phyloP scores from a whole-genome alignment of 2,329 filamentous ascomycete species.

The Pseudogymnoascus sp. region DNA sequence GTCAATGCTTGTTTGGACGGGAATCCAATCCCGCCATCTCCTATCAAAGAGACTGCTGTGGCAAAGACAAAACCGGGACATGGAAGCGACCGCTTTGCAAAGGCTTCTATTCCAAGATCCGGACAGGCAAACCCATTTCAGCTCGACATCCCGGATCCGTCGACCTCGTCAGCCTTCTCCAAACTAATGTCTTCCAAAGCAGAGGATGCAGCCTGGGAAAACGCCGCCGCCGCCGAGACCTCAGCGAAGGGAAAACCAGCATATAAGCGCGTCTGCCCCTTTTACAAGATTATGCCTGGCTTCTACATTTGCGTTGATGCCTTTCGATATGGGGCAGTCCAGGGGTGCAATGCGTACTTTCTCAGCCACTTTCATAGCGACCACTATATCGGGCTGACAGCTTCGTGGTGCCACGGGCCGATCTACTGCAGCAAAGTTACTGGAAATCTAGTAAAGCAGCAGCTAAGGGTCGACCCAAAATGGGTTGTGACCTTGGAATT shows the following conservation, averaged over 20 bases:
- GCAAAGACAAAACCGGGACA: conserved; percentile 33
- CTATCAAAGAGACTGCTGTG: conserved; percentile 9
- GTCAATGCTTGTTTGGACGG: conserved; percentile 93
- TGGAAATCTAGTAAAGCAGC: conserved; percentile 77
- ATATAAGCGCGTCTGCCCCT: conserved; percentile 86
- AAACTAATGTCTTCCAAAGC: conserved; percentile 89
- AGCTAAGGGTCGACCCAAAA: conserved; percentile 76
- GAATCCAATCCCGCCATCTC: conserved; percentile 53
- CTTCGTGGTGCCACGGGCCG: conserved; percentile 83
- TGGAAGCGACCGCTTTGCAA: conserved; percentile 52
- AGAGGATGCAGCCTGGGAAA: conserved; percentile 84
- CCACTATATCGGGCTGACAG: conserved; percentile 86
- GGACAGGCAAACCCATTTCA: conserved; percentile 75
- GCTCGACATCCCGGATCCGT: conserved; percentile 33
- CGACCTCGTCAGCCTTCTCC: conserved; percentile 59
- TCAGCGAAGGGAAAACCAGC: conserved; percentile 76
- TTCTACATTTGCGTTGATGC: conserved; percentile 92
- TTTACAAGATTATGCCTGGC: conserved; percentile 96
- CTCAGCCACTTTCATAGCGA: conserved; percentile 97
- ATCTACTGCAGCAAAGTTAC: conserved; percentile 96
- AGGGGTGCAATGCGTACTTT: conserved; percentile 91
- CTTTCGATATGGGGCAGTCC: conserved; percentile 87
- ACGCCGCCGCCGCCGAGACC: conserved; percentile 71
- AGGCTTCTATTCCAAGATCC: conserved; percentile 62
- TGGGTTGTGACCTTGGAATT: conserved; percentile 84